Base-by-base conservation (phyloP, 2,329 filamentous ascomycete species). In the Chrysoporthe puriensis region DNA sequence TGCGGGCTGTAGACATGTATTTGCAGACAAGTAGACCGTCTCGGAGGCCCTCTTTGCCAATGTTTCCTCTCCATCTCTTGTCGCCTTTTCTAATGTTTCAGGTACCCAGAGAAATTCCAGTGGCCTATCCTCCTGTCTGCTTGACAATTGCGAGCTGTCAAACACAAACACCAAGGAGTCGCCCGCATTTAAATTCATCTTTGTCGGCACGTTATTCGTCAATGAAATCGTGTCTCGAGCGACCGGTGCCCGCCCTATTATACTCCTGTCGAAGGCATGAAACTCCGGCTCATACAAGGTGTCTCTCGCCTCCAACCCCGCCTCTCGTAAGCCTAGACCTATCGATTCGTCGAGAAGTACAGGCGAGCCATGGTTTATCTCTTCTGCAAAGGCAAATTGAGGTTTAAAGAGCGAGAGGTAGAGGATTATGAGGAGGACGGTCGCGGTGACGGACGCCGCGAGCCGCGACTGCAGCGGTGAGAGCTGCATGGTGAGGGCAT, bases 1-100 rank as follows among this genome's bases (percentile, higher is more conserved):
- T 26, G 79, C 76, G 14, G 95, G 96, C 73, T 96, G 93, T 36
- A 87, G 79, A 78, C 96, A 99, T 0, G 92, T 94, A 72, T 94
- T 98, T 56, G 94, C 88, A 2, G 94, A 94, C 64, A 99, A 85
- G 77, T 91, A 97, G 3, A 98, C 82, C 1, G 80, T 86, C 32
- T 7, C 21, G 18, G 78, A 77, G 34, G 78, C 70, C 63, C 74
- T 70, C 67, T 73, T 72, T 60, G 66, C 71, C 8, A 46, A 48
- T 52, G 69, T 44, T 57, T 43, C 43, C 21, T 66, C 61, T 42
- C 67, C 73, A n/a, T 73, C 72, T 11, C 69, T 69, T 3, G 68
- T 72, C n/a, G 72, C 72, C 16, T 66, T 68, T 54, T 72, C 70
- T 40, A 42, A 56, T 16, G 52, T 56, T 26, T 43, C 56, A 34